Evolutionary conservation across 2,329 filamentous ascomycete genomes (phyloP).

Genomic region (Hansfordia pulvinata): DNA sequence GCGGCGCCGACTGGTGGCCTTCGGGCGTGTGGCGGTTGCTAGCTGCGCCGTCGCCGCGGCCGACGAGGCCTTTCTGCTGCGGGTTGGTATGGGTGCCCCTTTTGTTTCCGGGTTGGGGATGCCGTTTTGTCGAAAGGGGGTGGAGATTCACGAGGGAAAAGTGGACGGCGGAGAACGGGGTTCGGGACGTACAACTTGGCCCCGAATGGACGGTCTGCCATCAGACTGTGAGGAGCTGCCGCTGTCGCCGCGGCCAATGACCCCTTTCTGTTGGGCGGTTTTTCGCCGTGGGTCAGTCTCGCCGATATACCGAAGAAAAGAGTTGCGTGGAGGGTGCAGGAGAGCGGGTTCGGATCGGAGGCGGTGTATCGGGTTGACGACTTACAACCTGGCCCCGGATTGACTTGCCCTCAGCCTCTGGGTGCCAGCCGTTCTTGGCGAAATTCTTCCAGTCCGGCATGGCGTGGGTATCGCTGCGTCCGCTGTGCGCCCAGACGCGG

Average conservation of each 20-base stretch:
- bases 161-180: background rate
- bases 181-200: slow-evolving; percentile 28
- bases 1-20: slow-evolving; percentile 38
- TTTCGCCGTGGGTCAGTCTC: background rate
- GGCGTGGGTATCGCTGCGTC: slow-evolving; percentile 2
- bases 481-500: too few relatives aligned
- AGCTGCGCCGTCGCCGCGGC: slow-evolving; percentile 6
- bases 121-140: too few relatives aligned
- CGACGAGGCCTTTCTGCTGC: slow-evolving; percentile 5
- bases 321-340: slow-evolving; percentile 2
- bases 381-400: slow-evolving; percentile 34
- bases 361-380: slow-evolving; percentile 2
- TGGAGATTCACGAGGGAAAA: background rate
- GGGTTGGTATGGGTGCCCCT: too few relatives aligned
- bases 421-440: slow-evolving; percentile 38
- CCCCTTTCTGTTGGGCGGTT: slow-evolving; percentile 23
- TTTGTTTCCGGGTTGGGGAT: background rate
- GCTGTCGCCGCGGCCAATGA: slow-evolving; percentile 34
- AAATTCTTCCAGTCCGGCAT: slow-evolving; percentile 34
- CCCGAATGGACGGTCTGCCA: slow-evolving; percentile 23
- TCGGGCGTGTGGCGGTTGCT: slow-evolving; percentile 1
- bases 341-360: background rate
- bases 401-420: slow-evolving; percentile 27
- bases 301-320: slow-evolving; percentile 1
- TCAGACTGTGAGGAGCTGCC: slow-evolving; percentile 37